phyloP scores from a whole-genome alignment of 1,284 basidiomycete species.

The Pholiota adiposa region DNA sequence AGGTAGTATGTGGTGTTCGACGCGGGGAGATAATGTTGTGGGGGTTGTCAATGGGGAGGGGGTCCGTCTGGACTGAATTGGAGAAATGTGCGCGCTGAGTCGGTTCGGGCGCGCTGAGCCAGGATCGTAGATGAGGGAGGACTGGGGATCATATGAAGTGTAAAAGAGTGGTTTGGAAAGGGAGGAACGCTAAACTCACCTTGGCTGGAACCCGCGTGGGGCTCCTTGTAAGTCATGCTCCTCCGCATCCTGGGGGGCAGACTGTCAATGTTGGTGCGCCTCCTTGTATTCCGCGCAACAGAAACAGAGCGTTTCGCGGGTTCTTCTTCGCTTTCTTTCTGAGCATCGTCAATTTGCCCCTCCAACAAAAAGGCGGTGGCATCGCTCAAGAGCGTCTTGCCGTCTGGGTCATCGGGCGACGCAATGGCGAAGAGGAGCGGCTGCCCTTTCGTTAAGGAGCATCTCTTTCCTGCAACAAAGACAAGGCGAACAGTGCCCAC shows the following conservation, averaged over 20 bases:
- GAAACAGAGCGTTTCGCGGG: neutral
- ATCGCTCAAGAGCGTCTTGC: constrained; percentile 38
- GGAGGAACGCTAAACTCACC: neutral
- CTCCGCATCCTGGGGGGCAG: constrained; percentile 35
- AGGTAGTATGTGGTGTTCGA: neutral
- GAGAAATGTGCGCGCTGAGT: constrained; percentile 23
- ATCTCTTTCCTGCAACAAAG: constrained; percentile 65
- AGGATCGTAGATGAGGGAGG: neutral
- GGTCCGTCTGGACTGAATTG: constrained; percentile 26
- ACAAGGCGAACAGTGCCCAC: constrained; percentile 53
- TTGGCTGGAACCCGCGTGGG: constrained; percentile 11
- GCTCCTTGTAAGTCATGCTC: constrained; percentile 13
- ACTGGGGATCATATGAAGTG: neutral
- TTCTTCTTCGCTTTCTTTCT: constrained; percentile 36
- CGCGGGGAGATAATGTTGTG: neutral
- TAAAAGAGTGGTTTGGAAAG: neutral
- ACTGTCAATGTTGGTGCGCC: constrained; percentile 15
- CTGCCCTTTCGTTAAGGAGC: constrained; percentile 69
- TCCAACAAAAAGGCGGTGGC: constrained; percentile 61
- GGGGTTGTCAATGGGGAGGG: constrained; percentile 1
- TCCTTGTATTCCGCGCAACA: constrained; percentile 10
- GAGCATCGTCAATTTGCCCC: constrained; percentile 40
- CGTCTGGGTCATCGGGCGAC: constrained; percentile 44
- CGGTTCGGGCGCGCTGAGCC: constrained; percentile 10
- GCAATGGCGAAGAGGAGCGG: constrained; percentile 64